Conservation (phyloP, 2,329 filamentous ascomycete species). For the Stagonosporopsis tanaceti region DNA sequence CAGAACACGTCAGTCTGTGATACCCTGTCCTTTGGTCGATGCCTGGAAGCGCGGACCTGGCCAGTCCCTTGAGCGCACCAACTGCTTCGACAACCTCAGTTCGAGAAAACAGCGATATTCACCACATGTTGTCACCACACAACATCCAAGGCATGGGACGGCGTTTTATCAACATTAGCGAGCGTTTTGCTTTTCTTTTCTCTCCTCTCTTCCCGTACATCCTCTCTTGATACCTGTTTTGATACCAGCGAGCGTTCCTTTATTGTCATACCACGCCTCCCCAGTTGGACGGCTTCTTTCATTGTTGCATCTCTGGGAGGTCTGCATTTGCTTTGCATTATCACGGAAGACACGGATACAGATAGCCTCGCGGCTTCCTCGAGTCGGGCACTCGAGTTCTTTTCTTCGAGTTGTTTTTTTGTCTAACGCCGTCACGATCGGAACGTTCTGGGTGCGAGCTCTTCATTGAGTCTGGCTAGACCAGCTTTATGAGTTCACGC, state of each 20-base stretch:
- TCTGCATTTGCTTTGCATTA: conserved; percentile 54
- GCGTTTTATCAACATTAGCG: conserved; percentile 60
- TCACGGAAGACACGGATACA: conserved; percentile 48
- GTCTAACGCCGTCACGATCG: conserved; percentile 49
- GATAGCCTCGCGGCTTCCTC: conserved; percentile 54
- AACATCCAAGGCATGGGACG: conserved; percentile 61
- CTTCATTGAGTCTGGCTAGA: conserved; percentile 49
- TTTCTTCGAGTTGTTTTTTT: conserved; percentile 42
- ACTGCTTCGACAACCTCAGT: conserved; percentile 47
- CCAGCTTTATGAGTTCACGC: conserved; percentile 43
- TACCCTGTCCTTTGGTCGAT: conserved; percentile 39
- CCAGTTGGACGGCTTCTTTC: conserved; percentile 38
- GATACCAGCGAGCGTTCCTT: conserved; percentile 53
- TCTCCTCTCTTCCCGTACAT: conserved; percentile 24
- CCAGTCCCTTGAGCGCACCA: conserved; percentile 53
- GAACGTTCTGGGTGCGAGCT: conserved; percentile 41
- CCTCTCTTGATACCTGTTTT: conserved; percentile 53
- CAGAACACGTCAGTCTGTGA: conserved; percentile 30
- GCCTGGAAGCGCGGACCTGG: conserved; percentile 53
- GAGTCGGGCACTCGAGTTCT: conserved; percentile 49
- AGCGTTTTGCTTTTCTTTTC: conserved; percentile 41
- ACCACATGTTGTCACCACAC: conserved; percentile 44
- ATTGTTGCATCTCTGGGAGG: conserved; percentile 55
- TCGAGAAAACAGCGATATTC: conserved; percentile 55
- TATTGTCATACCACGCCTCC: conserved; percentile 34